A percentile compares a stretch with the other conserved stretches of the same genome.
These are phyloP conservation scores for Leptographium flavum DNA, from an alignment of 2,329 filamentous ascomycete species.

Conservation along the genomic window DNA sequence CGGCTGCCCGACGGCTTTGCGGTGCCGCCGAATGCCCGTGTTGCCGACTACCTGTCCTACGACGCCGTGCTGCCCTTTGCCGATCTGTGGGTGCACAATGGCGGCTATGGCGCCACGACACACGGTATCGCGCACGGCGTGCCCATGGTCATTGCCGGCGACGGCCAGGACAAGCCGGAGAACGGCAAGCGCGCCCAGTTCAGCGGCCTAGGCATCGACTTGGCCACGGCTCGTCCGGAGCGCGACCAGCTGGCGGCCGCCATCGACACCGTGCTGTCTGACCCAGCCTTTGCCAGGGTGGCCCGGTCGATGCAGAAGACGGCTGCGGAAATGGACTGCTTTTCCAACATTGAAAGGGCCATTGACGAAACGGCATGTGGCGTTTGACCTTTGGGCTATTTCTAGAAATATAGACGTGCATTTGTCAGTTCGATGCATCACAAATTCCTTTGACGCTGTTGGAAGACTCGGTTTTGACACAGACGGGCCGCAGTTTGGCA, in stretches of 20 bases:
- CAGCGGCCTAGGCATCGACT: slow-evolving; percentile 20
- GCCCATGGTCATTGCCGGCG: slow-evolving; percentile 25
- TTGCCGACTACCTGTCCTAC: slow-evolving; percentile 24
- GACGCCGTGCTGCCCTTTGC: slow-evolving; percentile 23
- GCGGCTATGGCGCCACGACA: slow-evolving; percentile 24
- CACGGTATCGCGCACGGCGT: slow-evolving; percentile 25
- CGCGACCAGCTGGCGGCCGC: slow-evolving; percentile 15
- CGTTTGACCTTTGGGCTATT: no score
- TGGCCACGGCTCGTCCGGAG: slow-evolving; percentile 15
- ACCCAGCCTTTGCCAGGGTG: slow-evolving; percentile 12
- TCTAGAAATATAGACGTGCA: no score
- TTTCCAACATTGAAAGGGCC: slow-evolving; percentile 15
- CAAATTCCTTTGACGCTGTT: no score
- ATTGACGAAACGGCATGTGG: neutral
- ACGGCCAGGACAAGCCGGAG: slow-evolving; percentile 27
- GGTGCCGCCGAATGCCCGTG: slow-evolving; percentile 17
- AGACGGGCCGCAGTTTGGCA: no score
- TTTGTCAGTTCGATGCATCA: no score
- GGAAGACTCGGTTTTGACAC: no score
- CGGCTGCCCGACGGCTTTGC: slow-evolving; percentile 9
- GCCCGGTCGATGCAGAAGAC: slow-evolving; percentile 15
- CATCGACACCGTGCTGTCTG: slow-evolving; percentile 16
- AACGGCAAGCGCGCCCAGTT: slow-evolving; percentile 20
- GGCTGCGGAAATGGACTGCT: slow-evolving; percentile 17
- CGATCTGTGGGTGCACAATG: slow-evolving; percentile 25